Base-by-base conservation (phyloP, 2,329 filamentous ascomycete species). In the Monascus ruber region DNA sequence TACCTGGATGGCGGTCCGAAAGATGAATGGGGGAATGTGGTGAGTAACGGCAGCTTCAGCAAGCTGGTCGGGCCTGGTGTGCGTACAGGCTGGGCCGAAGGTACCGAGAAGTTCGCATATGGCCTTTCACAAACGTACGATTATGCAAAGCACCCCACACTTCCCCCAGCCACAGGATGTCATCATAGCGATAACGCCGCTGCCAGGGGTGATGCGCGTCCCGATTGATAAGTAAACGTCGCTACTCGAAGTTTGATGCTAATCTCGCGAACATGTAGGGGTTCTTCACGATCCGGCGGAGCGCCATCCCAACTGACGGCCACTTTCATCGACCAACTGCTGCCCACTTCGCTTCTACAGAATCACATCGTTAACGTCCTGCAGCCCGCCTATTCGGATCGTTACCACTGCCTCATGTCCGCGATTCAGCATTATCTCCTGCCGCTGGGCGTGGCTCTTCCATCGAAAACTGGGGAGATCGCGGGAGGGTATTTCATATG, bases 401-500 rank as follows among this genome's bases (percentile, higher is more conserved):
- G 76, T 26, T 77, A 76, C 47, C 55, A 60, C 17, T 58, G 66
- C 2, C 71, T 89, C 54, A 67, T 79, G 44, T 49, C 59, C 2
- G 76, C 80, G 0, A 73, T 91, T 24, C 55, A 70, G 31, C 56
- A 70, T 37, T 59, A 81, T 35, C 66, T 93, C 1, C 54, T 71
- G 0, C 81, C 82, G 1, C 64, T 83, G 0, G 82, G 80, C 1
- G 73, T 83, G 0, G 56, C 48, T 2, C 34, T 61, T 6, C 43
- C 46, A 28, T 37, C 47, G n/a, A 26, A 38, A 6, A 38, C 46
- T 4, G 35, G 66, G 28, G 56, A 65, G 3, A 59, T 80, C 3
- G 81, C 80, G 26, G 87, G 87, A 0, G 87, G 87, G 0, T 94
- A 89, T 57, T 94, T 94, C 58, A 67, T 94, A 35, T 94, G 86